Base-by-base conservation (phyloP, 2,329 filamentous ascomycete genomes). In the Alternaria triticina region DNA sequence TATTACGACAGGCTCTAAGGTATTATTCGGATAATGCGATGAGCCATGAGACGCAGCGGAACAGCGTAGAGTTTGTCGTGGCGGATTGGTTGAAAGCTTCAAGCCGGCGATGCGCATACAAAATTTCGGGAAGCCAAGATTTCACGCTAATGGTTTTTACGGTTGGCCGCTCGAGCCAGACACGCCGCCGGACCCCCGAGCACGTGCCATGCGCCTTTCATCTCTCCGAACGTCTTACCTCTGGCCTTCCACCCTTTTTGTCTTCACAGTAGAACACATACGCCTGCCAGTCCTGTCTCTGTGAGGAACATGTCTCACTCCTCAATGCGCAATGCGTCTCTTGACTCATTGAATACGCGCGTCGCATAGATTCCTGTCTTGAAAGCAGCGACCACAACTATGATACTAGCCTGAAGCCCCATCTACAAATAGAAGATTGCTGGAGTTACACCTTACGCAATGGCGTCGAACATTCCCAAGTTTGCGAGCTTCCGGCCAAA, bases 401-500 rank as follows among this genome's bases (percentile, higher is more conserved):
- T 30, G 25, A 30, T 49, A 11, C 15, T 20, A 10, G 47, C 6
- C 33, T 58, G 43, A 22, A 27, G n/a, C 30, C 15, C 28, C 43
- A 30, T 20, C 17, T 6, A 30, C 12, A 13, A 43, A 20, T 43
- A 17, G 23, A 36, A 10, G 15, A 54, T 22, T 30, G 33, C 22
- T 27, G 22, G 30, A 25, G 22, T 23, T 15, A 17, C 17, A 13
- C 28, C 23, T 43, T 40, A 6, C 23, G 7, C 47, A 27, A 79
- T 77, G 74, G 66, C 65, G 52, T 63, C 75, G 7, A 70, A 71
- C 44, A 83, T 91, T 22, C 91, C 92, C 10, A 93, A 89, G 71
- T 94, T 95, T 74, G 84, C 88, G 20, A 94, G 91, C 66, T 95
- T 94, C 82, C 90, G 86, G 69, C 87, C 86, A 64, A 86, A 85